Evolutionary conservation across 2,329 filamentous ascomycete genomes (phyloP).

Genomic region (Botryosphaeria agaves): DNA sequence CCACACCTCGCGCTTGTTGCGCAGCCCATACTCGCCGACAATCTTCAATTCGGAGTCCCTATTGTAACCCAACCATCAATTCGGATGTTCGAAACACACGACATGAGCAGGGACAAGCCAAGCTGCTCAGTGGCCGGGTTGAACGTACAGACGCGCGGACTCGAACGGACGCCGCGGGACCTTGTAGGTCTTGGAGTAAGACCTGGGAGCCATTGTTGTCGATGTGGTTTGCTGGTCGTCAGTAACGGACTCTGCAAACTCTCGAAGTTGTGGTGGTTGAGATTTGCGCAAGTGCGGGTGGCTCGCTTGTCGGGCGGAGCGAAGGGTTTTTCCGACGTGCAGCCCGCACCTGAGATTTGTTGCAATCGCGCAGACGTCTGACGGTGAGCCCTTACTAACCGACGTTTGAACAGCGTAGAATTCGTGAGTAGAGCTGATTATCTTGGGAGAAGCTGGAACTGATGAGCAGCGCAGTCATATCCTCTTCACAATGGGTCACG

Average conservation of each 20-base stretch:
- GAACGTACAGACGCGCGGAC: slow-evolving; percentile 98
- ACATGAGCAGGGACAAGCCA: slow-evolving; percentile 88
- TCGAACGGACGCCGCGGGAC: slow-evolving; percentile 96
- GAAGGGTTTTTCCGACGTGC: too few relatives aligned
- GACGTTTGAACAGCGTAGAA: too few relatives aligned
- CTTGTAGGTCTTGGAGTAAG: slow-evolving; percentile 99
- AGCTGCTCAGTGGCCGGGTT: slow-evolving; percentile 74
- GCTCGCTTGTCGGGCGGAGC: too few relatives aligned
- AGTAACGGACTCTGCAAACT: too few relatives aligned
- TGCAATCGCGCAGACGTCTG: too few relatives aligned
- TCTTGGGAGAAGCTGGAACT: slow-evolving; percentile 2
- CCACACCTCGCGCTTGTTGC: slow-evolving; percentile 99
- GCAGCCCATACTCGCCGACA: slow-evolving; percentile 98
- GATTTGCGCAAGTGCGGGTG: too few relatives aligned
- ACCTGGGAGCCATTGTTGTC: slow-evolving; percentile 34
- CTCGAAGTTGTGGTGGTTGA: too few relatives aligned
- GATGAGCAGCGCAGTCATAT: too few relatives aligned
- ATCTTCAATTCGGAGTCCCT: slow-evolving; percentile 99
- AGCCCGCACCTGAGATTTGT: too few relatives aligned
- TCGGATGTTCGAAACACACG: too few relatives aligned
- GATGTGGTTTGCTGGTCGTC: slow-evolving; percentile 9
- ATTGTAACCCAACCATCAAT: slow-evolving; percentile 47
- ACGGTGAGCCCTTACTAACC: too few relatives aligned
- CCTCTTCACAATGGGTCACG: slow-evolving; percentile 33
- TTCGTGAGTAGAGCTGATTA: slow-evolving; percentile 7